Conservation (phyloP, 192 early-diverging fungal genomes). For the Coemansia asiatica region DNA sequence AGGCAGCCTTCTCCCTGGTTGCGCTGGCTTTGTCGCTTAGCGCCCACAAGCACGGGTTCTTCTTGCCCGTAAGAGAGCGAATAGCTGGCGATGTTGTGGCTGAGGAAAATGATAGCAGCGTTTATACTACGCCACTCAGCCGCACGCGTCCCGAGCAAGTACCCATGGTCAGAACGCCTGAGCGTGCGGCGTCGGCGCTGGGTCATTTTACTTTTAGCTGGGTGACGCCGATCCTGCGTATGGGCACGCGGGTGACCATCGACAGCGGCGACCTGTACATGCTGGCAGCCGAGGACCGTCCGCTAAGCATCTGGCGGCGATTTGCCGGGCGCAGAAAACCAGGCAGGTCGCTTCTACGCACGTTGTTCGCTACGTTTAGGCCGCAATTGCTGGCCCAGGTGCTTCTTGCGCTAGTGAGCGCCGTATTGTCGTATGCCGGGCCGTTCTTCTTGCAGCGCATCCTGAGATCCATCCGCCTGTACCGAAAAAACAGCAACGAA, state of each 20-base stretch:
- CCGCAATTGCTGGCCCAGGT: slow-evolving; percentile 52
- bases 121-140: slow-evolving; percentile 38
- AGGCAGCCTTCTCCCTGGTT: not conserved
- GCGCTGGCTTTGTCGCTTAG: slow-evolving; percentile 18
- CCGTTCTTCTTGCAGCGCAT: slow-evolving; percentile 65
- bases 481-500: slow-evolving; percentile 11
- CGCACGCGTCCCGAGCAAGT: slow-evolving; percentile 19
- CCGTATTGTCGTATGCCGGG: slow-evolving; percentile 50
- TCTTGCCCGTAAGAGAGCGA: slow-evolving; percentile 19
- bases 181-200: slow-evolving; percentile 27
- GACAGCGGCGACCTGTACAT: slow-evolving; percentile 63
- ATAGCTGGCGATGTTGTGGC: slow-evolving; percentile 1
- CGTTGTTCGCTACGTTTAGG: slow-evolving; percentile 48
- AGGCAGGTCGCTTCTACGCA: slow-evolving; percentile 28
- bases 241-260: slow-evolving; percentile 58
- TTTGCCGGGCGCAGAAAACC: slow-evolving; percentile 18
- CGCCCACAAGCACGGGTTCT: slow-evolving; percentile 26
- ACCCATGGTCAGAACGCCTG: slow-evolving; percentile 35
- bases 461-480: slow-evolving; percentile 57
- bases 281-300: slow-evolving; percentile 57
- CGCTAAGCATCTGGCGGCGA: slow-evolving; percentile 43
- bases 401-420: slow-evolving; percentile 41
- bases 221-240: slow-evolving; percentile 64
- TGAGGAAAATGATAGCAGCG: slow-evolving; percentile 1
- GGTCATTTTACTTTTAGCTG: slow-evolving; percentile 56